phyloP scores from a whole-genome alignment of 2,329 filamentous ascomycete species.

The Phaeoacremonium minimum region DNA sequence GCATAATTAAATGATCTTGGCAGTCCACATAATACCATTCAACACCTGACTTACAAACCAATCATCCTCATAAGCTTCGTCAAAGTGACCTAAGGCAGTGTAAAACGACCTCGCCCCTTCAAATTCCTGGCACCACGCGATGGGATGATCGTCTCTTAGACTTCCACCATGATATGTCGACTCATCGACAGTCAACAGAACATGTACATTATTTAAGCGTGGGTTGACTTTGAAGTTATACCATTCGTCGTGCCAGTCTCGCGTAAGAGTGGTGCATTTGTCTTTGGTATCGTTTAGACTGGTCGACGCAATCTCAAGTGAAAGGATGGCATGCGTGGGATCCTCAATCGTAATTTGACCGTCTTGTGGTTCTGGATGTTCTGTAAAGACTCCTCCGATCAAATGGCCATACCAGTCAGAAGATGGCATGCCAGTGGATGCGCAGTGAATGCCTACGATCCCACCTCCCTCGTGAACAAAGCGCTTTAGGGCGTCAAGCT shows the following conservation, averaged over 20 bases:
- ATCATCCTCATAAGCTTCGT: slow-evolving; percentile 29
- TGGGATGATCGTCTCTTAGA: slow-evolving; percentile 29
- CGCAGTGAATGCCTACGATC: slow-evolving; percentile 35
- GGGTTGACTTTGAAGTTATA: slow-evolving; percentile 33
- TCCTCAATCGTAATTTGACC: slow-evolving; percentile 24
- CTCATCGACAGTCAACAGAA: slow-evolving; percentile 31
- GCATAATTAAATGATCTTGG: slow-evolving; percentile 3
- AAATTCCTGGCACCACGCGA: slow-evolving; percentile 34
- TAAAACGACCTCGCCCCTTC: slow-evolving; percentile 33
- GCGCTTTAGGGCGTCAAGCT: slow-evolving; percentile 25
- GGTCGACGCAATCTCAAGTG: slow-evolving; percentile 5
- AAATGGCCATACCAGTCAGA: slow-evolving; percentile 30
- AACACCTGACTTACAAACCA: slow-evolving; percentile 17
- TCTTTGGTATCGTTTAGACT: slow-evolving; percentile 1
- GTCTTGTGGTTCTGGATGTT: slow-evolving; percentile 30
- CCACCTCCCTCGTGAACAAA: slow-evolving; percentile 29
- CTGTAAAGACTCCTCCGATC: slow-evolving; percentile 30
- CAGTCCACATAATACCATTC: slow-evolving; percentile 20
- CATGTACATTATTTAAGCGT: slow-evolving; percentile 17
- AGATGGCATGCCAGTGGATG: slow-evolving; percentile 24
- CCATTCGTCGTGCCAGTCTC: slow-evolving; percentile 34
- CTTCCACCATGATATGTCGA: slow-evolving; percentile 25
- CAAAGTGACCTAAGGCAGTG: slow-evolving; percentile 35
- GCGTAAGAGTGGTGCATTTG: background rate
- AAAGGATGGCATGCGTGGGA: slow-evolving; percentile 21